These are phyloP conservation scores for Parathielavia appendiculata DNA, from an alignment of 495 filamentous ascomycete species.

Conservation along the genomic window DNA sequence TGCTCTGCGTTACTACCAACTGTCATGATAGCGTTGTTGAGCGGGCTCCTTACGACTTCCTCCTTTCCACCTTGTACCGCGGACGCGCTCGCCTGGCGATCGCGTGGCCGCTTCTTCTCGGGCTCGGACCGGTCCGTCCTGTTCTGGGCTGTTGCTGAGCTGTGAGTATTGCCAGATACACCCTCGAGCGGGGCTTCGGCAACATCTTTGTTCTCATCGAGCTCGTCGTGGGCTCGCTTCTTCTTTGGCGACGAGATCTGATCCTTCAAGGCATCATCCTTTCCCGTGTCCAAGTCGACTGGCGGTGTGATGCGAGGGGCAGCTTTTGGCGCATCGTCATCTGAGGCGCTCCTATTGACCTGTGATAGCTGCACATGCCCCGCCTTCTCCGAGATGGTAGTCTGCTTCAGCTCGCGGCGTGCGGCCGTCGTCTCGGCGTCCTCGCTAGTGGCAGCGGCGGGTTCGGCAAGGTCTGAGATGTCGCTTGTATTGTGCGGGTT, in stretches of 20 bases:
- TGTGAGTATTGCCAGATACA: constrained; percentile 22
- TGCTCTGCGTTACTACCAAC: constrained; percentile 16
- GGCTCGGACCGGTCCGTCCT: constrained; percentile 46
- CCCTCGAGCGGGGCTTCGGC: constrained; percentile 37
- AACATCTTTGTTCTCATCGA: constrained; percentile 40
- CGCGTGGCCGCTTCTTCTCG: constrained; percentile 53
- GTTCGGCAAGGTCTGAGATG: constrained; percentile 28
- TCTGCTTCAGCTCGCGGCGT: constrained; percentile 51
- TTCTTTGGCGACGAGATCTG: constrained; percentile 52
- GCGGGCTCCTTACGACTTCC: constrained; percentile 21
- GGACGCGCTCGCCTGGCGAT: constrained; percentile 29
- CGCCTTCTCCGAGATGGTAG: constrained; percentile 47
- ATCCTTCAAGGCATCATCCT: constrained; percentile 39
- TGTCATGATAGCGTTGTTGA: background rate
- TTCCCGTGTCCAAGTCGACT: constrained; percentile 25
- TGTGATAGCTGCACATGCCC: constrained; percentile 20
- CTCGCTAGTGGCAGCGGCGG: constrained; percentile 32
- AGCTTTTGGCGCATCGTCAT: constrained; percentile 23
- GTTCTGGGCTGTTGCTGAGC: constrained; percentile 27
- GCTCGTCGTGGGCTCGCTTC: constrained; percentile 51
- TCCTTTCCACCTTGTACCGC: constrained; percentile 20
- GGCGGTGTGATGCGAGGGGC: constrained; percentile 29
- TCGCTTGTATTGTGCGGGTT: constrained; percentile 34
- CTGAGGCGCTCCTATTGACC: constrained; percentile 24
- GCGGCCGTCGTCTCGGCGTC: constrained; percentile 53